phyloP scores from a whole-genome alignment of 2,329 filamentous ascomycete genomes.

The Penicillium verrucosum region DNA sequence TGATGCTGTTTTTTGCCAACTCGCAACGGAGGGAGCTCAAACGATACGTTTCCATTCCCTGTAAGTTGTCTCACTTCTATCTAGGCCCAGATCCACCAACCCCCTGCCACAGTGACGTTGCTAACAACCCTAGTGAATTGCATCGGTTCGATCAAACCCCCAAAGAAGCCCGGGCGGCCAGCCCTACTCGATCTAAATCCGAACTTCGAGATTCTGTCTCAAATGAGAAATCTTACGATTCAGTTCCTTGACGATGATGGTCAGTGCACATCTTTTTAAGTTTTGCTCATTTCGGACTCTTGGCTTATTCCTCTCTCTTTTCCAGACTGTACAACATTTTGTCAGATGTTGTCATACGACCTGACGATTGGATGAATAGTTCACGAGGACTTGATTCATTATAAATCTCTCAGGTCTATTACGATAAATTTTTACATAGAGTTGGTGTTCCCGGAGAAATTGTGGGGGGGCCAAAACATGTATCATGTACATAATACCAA shows the following conservation, averaged over 20 bases:
- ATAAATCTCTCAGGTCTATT: not conserved
- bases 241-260: constrained; percentile 41
- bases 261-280: constrained; percentile 18
- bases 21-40: constrained; percentile 42
- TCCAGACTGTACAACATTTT: constrained; percentile 33
- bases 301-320: constrained; percentile 11
- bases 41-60: constrained; percentile 41
- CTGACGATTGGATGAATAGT: constrained; percentile 24
- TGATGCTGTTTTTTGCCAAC: constrained; percentile 43
- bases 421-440: constrained; percentile 11
- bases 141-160: constrained; percentile 37
- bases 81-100: not conserved
- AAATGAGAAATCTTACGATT: constrained; percentile 40
- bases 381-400: not conserved
- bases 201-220: constrained; percentile 41
- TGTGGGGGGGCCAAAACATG: not conserved
- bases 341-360: constrained; percentile 29
- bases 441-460: constrained; percentile 15
- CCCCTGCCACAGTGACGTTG: not conserved
- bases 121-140: constrained; percentile 35
- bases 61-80: constrained; percentile 23
- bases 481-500: constrained; percentile 4
- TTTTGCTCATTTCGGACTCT: not conserved
- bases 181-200: constrained; percentile 37
- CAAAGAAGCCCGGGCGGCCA: constrained; percentile 40